These are phyloP conservation scores for Myxozyma melibiosi DNA, from an alignment of 805 yeast genomes.

Conservation along the genomic window DNA sequence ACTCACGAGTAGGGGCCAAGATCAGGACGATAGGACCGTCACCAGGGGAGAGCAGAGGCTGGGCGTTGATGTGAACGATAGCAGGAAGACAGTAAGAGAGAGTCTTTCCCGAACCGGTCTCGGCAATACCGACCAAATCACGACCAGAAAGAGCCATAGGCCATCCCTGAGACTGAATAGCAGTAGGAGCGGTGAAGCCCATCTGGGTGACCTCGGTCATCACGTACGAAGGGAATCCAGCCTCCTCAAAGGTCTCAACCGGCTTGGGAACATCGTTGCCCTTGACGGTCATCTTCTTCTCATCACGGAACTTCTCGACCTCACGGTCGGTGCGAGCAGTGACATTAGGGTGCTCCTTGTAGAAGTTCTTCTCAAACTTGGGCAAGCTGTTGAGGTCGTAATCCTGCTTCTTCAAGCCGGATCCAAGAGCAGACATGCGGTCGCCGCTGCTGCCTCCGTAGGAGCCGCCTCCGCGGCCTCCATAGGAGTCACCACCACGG, in stretches of 20 bases:
- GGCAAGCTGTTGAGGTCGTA: slow-evolving; percentile 81
- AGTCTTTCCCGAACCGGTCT: slow-evolving; percentile 99
- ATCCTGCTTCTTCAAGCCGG: slow-evolving; percentile 66
- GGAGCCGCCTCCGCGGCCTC: slow-evolving; percentile 45
- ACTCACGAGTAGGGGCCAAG: slow-evolving; percentile 97
- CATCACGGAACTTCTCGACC: slow-evolving; percentile 71
- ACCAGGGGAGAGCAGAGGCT: slow-evolving; percentile 87
- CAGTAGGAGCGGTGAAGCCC: slow-evolving; percentile 94
- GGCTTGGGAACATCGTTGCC: slow-evolving; percentile 94
- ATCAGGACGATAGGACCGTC: slow-evolving; percentile 97
- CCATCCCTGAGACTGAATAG: slow-evolving; percentile 99
- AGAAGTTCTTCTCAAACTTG: slow-evolving; percentile 92
- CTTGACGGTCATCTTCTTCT: slow-evolving; percentile 78
- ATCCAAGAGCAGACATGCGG: slow-evolving; percentile 53
- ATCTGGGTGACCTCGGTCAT: slow-evolving; percentile 83
- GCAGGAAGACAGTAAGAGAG: slow-evolving; percentile 95
- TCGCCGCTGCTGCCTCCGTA: slow-evolving; percentile 46
- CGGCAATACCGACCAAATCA: slow-evolving; percentile 98
- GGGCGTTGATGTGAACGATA: slow-evolving; percentile 93
- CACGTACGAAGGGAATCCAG: slow-evolving; percentile 96
- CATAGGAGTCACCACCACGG: slow-evolving; percentile 33
- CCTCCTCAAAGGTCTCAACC: slow-evolving; percentile 88
- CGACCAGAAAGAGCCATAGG: slow-evolving; percentile 99
- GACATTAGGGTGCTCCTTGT: slow-evolving; percentile 81
- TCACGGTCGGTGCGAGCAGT: slow-evolving; percentile 74